Percentiles rank a stretch among this genome's conserved stretches.
Conservation (phyloP, 352 stramenopile species). For the Nothophytophthora sp. region DNA sequence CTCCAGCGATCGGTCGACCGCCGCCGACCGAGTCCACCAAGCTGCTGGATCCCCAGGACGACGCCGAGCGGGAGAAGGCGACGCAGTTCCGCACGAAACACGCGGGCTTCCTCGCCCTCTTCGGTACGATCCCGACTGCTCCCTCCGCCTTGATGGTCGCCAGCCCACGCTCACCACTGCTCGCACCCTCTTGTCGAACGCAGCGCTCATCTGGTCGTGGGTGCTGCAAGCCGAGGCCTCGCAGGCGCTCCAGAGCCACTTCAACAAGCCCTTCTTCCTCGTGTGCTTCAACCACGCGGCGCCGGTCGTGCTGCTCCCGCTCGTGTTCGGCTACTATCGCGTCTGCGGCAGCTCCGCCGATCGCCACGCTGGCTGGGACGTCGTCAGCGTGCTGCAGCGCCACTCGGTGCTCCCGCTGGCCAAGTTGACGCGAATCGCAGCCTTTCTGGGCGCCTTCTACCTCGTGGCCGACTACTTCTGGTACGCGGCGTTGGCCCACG, state of each 20-base stretch:
- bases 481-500: slow-evolving; percentile 43
- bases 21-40: slow-evolving; percentile 22
- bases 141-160: slow-evolving; percentile 1
- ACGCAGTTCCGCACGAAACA: not conserved
- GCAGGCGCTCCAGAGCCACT: slow-evolving; percentile 25
- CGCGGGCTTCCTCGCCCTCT: slow-evolving; percentile 14
- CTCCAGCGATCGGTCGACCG: slow-evolving; percentile 5
- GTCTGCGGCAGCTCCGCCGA: slow-evolving; percentile 19
- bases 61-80: slow-evolving; percentile 15
- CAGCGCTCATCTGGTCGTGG: slow-evolving; percentile 34
- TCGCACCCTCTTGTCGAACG: not conserved
- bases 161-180: not conserved
- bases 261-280: slow-evolving; percentile 64
- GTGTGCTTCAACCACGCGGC: slow-evolving; percentile 54
- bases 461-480: slow-evolving; percentile 60
- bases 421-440: slow-evolving; percentile 27
- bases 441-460: slow-evolving; percentile 47
- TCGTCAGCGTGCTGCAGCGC: slow-evolving; percentile 24
- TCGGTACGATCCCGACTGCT: slow-evolving; percentile 1
- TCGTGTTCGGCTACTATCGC: slow-evolving; percentile 35
- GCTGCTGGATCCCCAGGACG: slow-evolving; percentile 12
- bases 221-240: slow-evolving; percentile 32
- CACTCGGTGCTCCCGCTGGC: slow-evolving; percentile 34
- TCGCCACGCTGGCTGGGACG: slow-evolving; percentile 10
- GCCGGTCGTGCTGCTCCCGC: slow-evolving; percentile 32